phyloP scores from a whole-genome alignment of 148 eudicot genomes.

The Rheum nobile region DNA sequence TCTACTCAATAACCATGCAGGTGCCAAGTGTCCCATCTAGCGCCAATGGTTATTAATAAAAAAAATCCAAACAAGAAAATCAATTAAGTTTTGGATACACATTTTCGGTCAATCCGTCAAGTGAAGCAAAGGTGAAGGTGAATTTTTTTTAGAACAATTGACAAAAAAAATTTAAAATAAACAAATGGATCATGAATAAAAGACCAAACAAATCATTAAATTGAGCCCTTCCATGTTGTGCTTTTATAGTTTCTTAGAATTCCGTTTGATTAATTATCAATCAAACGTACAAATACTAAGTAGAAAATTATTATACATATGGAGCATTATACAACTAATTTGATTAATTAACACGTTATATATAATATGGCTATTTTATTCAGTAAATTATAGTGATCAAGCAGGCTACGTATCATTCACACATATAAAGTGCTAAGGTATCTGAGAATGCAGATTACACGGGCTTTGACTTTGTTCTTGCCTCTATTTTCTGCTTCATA shows the following conservation, averaged over 20 bases:
- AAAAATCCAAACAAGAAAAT: background rate
- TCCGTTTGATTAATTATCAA: background rate
- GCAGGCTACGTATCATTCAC: background rate
- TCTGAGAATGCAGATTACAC: slow-evolving; percentile 5
- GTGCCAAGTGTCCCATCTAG: background rate
- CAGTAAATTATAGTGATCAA: background rate
- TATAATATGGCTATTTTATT: background rate
- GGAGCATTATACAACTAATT: background rate
- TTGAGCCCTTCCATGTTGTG: background rate
- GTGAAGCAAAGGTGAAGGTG: background rate
- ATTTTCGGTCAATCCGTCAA: slow-evolving; percentile 1
- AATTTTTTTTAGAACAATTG: background rate
- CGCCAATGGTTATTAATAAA: background rate
- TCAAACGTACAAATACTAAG: background rate
- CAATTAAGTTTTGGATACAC: background rate
- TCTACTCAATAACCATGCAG: background rate
- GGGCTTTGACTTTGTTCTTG: background rate
- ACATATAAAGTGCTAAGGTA: background rate
- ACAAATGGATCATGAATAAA: background rate
- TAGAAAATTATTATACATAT: background rate
- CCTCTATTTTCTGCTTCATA: background rate
- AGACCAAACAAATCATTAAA: background rate
- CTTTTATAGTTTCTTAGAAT: background rate
- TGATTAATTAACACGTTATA: background rate
- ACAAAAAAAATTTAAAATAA: background rate